These are phyloP conservation scores for Vigna trinervia DNA, from an alignment of 306 rosid species.

Conservation along the genomic window DNA sequence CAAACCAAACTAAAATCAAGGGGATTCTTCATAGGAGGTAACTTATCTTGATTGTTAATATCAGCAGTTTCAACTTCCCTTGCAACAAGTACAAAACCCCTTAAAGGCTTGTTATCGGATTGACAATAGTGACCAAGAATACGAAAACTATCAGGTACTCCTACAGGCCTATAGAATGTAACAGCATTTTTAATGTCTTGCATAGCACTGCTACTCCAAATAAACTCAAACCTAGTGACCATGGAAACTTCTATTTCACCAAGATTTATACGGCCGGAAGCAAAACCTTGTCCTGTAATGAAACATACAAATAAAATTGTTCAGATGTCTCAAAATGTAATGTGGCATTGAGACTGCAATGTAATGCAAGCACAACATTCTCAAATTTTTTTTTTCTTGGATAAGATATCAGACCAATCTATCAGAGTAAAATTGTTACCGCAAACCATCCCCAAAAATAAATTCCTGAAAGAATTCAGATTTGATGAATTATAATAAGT, in stretches of 20 bases:
- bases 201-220: conserved; percentile 60
- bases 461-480: conserved; percentile 29
- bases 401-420: background rate
- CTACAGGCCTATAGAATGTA: conserved; percentile 74
- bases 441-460: background rate
- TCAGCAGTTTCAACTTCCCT: conserved; percentile 51
- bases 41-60: conserved; percentile 42
- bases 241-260: conserved; percentile 81
- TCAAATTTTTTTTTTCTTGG: background rate
- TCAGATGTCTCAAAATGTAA: background rate
- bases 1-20: conserved; percentile 71
- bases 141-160: conserved; percentile 70
- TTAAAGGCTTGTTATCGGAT: conserved; percentile 58
- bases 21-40: conserved; percentile 68
- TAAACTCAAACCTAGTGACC: conserved; percentile 63
- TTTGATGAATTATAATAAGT: conserved; percentile 10
- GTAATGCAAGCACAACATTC: conserved; percentile 11
- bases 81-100: conserved; percentile 77
- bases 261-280: conserved; percentile 66
- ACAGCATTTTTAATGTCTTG: conserved; percentile 50
- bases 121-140: conserved; percentile 88
- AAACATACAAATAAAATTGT: conserved; percentile 25
- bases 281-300: conserved; percentile 77
- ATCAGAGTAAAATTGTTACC: conserved; percentile 14
- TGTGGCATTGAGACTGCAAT: conserved; percentile 16